Evolutionary conservation across 2,329 filamentous ascomycete species (phyloP), one percentile per base, ranked within the genome.

Genomic region (Nemania sp.): DNA sequence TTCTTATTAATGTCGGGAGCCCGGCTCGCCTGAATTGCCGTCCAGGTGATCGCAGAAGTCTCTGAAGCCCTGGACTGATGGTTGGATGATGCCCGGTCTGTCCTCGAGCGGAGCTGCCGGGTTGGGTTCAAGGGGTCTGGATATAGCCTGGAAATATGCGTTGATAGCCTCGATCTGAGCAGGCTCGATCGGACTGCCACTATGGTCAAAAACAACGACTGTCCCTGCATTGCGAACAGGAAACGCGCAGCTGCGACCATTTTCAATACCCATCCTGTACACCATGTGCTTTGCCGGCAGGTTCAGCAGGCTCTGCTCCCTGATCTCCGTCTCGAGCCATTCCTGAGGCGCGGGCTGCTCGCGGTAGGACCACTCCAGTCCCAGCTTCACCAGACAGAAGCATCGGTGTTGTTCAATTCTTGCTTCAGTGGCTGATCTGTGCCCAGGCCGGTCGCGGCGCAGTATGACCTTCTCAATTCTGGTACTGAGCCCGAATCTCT

Each of bases 291-390:
- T 42, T 6, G 58, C 62, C 5, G 15, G 13, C 15, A 20, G n/a
- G 50, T 64, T 64, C 18, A 55, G 54, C 13, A 61, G 40, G 13
- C 25, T 34, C 32, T 21, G 37, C n/a, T 37, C 10, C 11, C 15
- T 52, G 18, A 52, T 43, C 9, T 55, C 57, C 6, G 12, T 12
- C 7, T 25, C 32, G 15, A 46, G 53, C 50, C 54, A 64, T 10
- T 58, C 45, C 5, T 20, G 25, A 13, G 13, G 12, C 6, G 32
- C 5, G 15, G 52, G 18, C 11, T 37, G 40, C 13, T 39, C 48
- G 39, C 62, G 62, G 25, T 57, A 51, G 29, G 43, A 59, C 62
- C 62, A 64, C n/a, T 46, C 32, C 12, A 64, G 59, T 4, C 55
- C 59, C 9, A 64, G 40, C 47, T 62, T 37, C 20, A n/a, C 20